Evolutionary conservation across 1,284 basidiomycete genomes (phyloP).

Genomic region (Pseudomicrostroma phylloplanum): DNA sequence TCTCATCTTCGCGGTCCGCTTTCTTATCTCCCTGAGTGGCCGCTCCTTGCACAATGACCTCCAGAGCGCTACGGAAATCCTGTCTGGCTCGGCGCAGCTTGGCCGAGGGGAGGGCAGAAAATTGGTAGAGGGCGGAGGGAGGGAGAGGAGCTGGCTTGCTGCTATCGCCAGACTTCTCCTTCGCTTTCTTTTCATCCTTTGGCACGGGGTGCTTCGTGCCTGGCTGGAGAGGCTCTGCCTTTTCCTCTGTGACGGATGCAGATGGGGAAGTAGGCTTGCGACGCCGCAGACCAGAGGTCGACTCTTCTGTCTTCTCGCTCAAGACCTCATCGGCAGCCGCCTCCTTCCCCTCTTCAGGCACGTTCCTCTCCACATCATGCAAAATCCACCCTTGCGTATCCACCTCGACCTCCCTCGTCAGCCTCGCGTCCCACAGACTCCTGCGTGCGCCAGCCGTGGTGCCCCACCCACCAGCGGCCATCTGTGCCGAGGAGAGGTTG

Average conservation of each 20-base stretch:
- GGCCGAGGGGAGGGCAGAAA: not conserved
- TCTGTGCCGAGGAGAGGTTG: conserved; percentile 11
- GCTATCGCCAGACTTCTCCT: not conserved
- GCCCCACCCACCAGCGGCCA: conserved; percentile 4
- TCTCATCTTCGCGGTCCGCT: not conserved
- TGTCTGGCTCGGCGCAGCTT: not conserved
- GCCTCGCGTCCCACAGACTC: not conserved
- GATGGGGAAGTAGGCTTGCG: too few species aligned
- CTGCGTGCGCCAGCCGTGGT: conserved; percentile 5
- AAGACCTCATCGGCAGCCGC: not conserved
- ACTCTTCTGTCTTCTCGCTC: not conserved
- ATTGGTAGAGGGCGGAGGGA: not conserved
- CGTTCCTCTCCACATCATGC: conserved; percentile 3
- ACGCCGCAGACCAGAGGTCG: too few species aligned
- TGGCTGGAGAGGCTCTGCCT: not conserved
- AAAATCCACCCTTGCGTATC: not conserved
- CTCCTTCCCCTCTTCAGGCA: conserved; percentile 10
- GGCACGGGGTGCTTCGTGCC: not conserved
- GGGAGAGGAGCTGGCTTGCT: not conserved
- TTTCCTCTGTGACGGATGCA: conserved; percentile 1
- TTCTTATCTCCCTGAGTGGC: not conserved
- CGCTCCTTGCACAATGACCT: not conserved
- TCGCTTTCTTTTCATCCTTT: conserved; percentile 1
- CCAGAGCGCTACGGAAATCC: not conserved
- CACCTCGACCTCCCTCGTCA: not conserved